A percentile compares a stretch with the other conserved stretches of the same genome.
Conservation (phyloP, 108 stramenopile genomes). For the Skeletonema costatum region DNA sequence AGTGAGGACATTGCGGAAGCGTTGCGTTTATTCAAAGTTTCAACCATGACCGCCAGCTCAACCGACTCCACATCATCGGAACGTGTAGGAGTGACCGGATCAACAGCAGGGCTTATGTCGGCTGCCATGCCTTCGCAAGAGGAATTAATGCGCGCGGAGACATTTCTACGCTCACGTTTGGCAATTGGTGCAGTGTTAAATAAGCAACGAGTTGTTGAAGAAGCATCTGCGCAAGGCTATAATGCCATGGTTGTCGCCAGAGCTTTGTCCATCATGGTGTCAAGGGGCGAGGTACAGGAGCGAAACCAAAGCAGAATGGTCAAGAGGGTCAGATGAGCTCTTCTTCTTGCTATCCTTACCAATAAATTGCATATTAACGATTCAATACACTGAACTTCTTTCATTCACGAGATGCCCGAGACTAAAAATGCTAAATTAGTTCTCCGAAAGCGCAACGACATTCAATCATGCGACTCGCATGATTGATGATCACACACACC, state of each 20-base stretch:
- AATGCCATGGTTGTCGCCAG: constrained; percentile 77
- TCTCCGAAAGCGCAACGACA: no score
- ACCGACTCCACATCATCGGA: constrained; percentile 42
- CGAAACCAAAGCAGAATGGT: constrained; percentile 80
- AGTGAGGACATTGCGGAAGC: constrained; percentile 98
- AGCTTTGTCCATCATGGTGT: constrained; percentile 75
- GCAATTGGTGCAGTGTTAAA: constrained; percentile 79
- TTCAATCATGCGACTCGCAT: no score
- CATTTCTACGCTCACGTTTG: constrained; percentile 75
- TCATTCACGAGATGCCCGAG: no score
- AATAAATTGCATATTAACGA: no score
- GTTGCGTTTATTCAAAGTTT: constrained; percentile 95
- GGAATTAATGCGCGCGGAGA: constrained; percentile 79
- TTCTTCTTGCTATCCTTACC: no score
- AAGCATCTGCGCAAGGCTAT: constrained; percentile 83
- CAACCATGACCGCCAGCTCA: constrained; percentile 96
- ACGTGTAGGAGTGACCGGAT: constrained; percentile 18
- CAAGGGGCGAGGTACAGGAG: constrained; percentile 82
- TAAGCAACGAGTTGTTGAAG: constrained; percentile 83
- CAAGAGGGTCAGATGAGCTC: constrained; percentile 71
- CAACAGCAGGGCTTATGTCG: constrained; percentile 22
- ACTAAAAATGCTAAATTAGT: no score
- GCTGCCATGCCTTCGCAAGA: constrained; percentile 50
- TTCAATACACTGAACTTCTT: not conserved
- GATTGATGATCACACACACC: no score